Conservation (phyloP, 192 early-diverging fungal genomes). For the Haplosporangium gracile region DNA sequence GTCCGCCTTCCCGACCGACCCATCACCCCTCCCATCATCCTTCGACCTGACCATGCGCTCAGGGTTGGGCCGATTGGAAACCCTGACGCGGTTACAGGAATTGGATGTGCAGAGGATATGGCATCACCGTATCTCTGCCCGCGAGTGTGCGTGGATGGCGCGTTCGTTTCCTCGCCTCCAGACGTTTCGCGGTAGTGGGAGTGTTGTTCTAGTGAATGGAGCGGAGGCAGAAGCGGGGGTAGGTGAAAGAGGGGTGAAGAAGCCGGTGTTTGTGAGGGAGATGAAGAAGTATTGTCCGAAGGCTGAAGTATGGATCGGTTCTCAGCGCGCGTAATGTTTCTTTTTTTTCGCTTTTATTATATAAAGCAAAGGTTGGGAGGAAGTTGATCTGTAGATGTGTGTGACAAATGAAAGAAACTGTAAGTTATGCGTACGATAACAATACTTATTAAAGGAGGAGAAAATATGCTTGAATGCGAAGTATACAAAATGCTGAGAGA, state of each 20-base stretch:
- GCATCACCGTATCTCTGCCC: slow-evolving; percentile 9
- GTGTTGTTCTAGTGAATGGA: neutral
- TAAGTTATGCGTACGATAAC: too few species aligned
- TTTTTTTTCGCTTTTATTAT: neutral
- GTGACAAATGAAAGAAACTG: too few species aligned
- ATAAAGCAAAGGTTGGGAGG: too few species aligned
- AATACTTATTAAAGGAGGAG: too few species aligned
- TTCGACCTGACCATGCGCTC: slow-evolving; percentile 28
- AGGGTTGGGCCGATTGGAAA: slow-evolving; percentile 11
- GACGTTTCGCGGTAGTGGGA: neutral
- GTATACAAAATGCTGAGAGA: too few species aligned
- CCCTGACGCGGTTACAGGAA: neutral
- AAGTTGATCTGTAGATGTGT: too few species aligned
- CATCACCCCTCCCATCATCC: neutral
- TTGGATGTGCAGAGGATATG: slow-evolving; percentile 22
- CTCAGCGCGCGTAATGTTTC: neutral
- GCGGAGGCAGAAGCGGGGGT: neutral
- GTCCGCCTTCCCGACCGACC: neutral
- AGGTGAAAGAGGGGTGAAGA: neutral
- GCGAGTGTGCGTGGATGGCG: slow-evolving; percentile 21
- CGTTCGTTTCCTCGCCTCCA: neutral
- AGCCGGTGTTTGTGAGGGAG: neutral
- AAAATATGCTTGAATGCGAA: too few species aligned
- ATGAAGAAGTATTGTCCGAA: neutral
- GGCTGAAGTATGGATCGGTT: neutral